Evolutionary conservation across 495 filamentous ascomycete genomes (phyloP), one percentile per base, ranked within the genome.

Genomic region (Talaromyces liani): DNA sequence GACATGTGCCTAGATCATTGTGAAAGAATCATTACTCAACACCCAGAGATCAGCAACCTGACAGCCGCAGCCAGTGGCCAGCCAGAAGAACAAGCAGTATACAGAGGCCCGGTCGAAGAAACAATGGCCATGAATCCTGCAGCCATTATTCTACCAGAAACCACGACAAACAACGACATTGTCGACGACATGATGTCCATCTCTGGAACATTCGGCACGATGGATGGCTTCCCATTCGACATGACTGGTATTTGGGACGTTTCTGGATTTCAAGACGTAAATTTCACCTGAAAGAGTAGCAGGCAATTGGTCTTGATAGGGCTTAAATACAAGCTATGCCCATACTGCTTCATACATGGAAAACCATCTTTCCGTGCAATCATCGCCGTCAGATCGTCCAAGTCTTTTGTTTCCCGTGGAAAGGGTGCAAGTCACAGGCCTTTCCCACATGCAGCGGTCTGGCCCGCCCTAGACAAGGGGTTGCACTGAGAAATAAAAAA

Each of bases 1-100:
- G 76, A 80, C 58, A 79, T 82, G 73, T 84, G 81, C 58, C 70
- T 84, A 18, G 81, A 82, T 45, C 77, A 82, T 65, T 82, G 79
- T 66, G 77, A 80, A 45, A 72, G 74, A 18, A 76, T 80, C 65
- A 75, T 79, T 66, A 75, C 73, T 70, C 67, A 76, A 47, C 74
- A 79, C 24, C 76, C 76, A 5, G 70, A 73, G 12, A 73, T 64
- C 54, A 59, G 63, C 41, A 63, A 57, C 18, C 34, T 57, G 3
- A 41, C 33, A n/a, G 60, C 25, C n/a, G 14, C 16, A 16, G 65
- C 64, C 47, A 65, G 63, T 33, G 64, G 29, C 60, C 62, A 45
- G 29, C 39, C 64, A 39, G 67, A 63, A 36, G 58, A 65, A 9
- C 58, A 59, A 51, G n/a, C 39, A 12, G 25, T 61, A 10, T 27